phyloP scores from a whole-genome alignment of 257 asterid genomes.

The Solanum bulbocastanum region DNA sequence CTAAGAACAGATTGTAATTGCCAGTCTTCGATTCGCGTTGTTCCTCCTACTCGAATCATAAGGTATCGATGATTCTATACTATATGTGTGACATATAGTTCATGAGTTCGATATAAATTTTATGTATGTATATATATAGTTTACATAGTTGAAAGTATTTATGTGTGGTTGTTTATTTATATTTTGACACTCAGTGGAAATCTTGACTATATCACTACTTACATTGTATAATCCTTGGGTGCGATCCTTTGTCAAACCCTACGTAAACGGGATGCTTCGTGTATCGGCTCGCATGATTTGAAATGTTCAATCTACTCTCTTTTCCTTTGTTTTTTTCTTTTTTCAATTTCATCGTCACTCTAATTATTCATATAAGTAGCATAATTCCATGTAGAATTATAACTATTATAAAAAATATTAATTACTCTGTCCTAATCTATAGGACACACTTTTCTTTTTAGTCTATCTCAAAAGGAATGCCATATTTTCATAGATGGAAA shows the following conservation, averaged over 20 bases:
- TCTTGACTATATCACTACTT: neutral
- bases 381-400: neutral
- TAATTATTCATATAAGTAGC: neutral
- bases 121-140: neutral
- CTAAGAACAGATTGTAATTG: constrained; percentile 20
- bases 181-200: neutral
- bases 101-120: neutral
- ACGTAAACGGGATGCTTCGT: neutral
- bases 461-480: neutral
- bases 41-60: constrained; percentile 25
- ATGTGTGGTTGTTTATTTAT: neutral
- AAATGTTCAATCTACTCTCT: neutral
- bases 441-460: neutral
- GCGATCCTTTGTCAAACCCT: neutral
- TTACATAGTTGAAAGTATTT: neutral
- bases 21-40: constrained; percentile 20
- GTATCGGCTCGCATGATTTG: neutral
- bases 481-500: neutral
- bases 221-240: neutral
- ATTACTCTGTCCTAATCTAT: fast-evolving
- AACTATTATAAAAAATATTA: neutral
- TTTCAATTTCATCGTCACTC: neutral
- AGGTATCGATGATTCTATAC: constrained; percentile 3
- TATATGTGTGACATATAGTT: neutral
- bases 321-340: neutral